Evolutionary conservation across 176 grass and related monocot genomes (phyloP).

Genomic region (Thalia dealbata): DNA sequence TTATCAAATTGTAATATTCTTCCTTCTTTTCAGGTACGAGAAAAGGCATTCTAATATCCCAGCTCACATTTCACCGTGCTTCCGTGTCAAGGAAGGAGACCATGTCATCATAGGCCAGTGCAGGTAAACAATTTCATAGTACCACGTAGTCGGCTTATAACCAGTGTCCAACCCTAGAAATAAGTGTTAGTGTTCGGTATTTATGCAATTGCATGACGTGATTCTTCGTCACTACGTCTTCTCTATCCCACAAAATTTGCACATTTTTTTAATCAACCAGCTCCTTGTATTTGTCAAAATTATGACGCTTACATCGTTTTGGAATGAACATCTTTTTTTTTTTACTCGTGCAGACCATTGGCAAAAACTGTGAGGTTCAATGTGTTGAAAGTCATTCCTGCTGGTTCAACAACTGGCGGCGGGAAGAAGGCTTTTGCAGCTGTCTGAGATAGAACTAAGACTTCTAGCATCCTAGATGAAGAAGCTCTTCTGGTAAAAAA

Average conservation of each 20-base stretch:
- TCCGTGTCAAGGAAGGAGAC: constrained; percentile 4
- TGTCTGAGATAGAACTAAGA: not conserved
- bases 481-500: too few species aligned
- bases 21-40: not conserved
- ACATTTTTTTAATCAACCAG: not conserved
- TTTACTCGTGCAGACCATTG: not conserved
- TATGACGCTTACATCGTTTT: not conserved
- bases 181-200: too few species aligned
- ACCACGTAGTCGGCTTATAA: too few species aligned
- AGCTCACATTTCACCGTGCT: not conserved
- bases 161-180: too few species aligned
- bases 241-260: too few species aligned
- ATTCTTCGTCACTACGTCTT: too few species aligned
- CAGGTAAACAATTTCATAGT: not conserved
- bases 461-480: too few species aligned
- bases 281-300: not conserved
- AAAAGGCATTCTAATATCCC: not conserved
- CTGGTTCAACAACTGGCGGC: not conserved
- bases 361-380: constrained; percentile 1
- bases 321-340: not conserved
- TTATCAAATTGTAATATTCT: not conserved
- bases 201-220: too few species aligned
- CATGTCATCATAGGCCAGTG: constrained; percentile 6
- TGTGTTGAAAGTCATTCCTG: constrained; percentile 1
- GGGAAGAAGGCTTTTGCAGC: not conserved